Base-by-base conservation (phyloP, 1,284 basidiomycete genomes). In the Filobasidium uniguttulatum region DNA sequence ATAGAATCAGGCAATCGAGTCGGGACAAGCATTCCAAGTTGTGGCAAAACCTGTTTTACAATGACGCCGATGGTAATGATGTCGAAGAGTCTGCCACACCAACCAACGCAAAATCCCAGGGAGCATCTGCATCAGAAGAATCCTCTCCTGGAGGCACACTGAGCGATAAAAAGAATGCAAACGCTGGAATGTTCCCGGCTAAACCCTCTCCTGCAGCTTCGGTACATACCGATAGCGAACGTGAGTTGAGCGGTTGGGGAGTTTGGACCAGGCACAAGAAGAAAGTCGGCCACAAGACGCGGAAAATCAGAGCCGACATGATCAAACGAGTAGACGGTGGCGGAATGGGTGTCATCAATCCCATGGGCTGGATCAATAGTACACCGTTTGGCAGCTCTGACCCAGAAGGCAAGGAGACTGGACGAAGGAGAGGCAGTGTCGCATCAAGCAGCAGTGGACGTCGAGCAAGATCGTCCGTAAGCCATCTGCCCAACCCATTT, bases 291-390 rank as follows among this genome's bases (percentile, higher is more conserved):
- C 68, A 56, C 56, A 60, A 62, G 55, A 41, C 56, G 37, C 59
- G 59, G 12, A 68, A 64, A 50, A 53, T 90, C n/a, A 71, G 77
- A 35, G 73, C 82, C 29, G 81, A 85, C 55, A 91, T 91, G 88
- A 90, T 93, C 59, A 78, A 81, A 35, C 73, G 87, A 33, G 77
- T 86, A 68, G 71, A 73, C 40, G 81, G 86, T 49, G 79, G 78
- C 45, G 80, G 80, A 0, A 84, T 85, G 1, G 82, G 81, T 55
- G 74, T 79, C n/a, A 75, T 94, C 38, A 81, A 91, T 63, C 85
- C 85, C 2, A 89, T 81, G 67, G 87, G 65, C 10, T 64, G 66
- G 64, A 67, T 46, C 49, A 55, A 31, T 52, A 44, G 20, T 46
- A 44, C 17, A 14, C 23, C 4, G 23, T n/a, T n/a, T n/a, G n/a